Conservation (phyloP, 257 asterid genomes). For the Nicotiana sylvestris region DNA sequence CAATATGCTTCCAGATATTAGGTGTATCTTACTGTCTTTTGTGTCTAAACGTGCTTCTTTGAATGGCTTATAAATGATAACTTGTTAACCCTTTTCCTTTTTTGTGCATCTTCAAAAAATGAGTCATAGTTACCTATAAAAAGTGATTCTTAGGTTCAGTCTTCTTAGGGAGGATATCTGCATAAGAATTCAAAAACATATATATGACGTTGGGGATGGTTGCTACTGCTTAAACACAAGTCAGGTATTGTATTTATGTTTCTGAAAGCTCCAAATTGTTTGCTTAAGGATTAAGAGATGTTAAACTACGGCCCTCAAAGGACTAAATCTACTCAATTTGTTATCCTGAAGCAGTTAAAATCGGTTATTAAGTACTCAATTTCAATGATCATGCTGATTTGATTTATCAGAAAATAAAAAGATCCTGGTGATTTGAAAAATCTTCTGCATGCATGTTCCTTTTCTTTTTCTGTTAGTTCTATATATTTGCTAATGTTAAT, state of each 20-base stretch:
- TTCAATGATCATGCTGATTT: not conserved
- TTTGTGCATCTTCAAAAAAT: not conserved
- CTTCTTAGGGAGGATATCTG: not conserved
- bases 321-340: not conserved
- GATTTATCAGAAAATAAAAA: not conserved
- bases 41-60: not conserved
- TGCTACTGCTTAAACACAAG: not conserved
- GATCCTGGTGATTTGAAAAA: not conserved
- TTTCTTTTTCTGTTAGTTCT: not conserved
- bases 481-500: not conserved
- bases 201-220: not conserved
- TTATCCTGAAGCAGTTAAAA: not conserved
- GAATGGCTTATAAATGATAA: not conserved
- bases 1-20: not conserved
- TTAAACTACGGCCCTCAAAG: not conserved
- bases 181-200: not conserved
- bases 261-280: slow-evolving; percentile 2
- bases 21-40: not conserved
- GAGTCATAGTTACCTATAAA: not conserved
- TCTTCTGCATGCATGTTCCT: not conserved
- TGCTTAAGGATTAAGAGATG: not conserved
- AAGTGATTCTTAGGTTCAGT: not conserved
- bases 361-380: not conserved
- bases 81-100: not conserved
- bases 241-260: not conserved